phyloP scores from a whole-genome alignment of 768 basidiomycete species.

The Pleurotus pulmonarius region DNA sequence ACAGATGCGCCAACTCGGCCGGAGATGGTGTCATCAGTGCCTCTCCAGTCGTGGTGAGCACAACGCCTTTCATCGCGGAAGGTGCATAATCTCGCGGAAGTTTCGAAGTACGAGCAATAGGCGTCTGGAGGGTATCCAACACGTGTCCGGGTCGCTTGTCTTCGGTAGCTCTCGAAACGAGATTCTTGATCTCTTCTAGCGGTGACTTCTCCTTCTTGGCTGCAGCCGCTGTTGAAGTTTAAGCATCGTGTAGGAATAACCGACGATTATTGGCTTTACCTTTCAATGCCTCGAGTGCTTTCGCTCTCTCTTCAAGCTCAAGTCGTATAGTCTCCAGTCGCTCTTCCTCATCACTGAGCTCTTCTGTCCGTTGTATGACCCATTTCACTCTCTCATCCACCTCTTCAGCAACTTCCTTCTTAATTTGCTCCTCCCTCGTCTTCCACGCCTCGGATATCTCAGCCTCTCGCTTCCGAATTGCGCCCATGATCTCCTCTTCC shows the following conservation, averaged over 20 bases:
- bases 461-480: slow-evolving; percentile 59
- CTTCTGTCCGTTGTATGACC: slow-evolving; percentile 41
- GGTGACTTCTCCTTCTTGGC: slow-evolving; percentile 54
- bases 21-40: slow-evolving; percentile 68
- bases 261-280: slow-evolving; percentile 13
- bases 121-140: slow-evolving; percentile 45
- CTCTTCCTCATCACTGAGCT: slow-evolving; percentile 47
- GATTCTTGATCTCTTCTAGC: slow-evolving; percentile 74
- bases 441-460: slow-evolving; percentile 63
- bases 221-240: slow-evolving; percentile 9
- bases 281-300: slow-evolving; percentile 45
- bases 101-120: slow-evolving; percentile 36
- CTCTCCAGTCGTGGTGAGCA: slow-evolving; percentile 78
- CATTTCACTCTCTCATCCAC: slow-evolving; percentile 47
- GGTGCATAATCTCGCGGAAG: slow-evolving; percentile 26
- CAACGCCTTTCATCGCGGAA: slow-evolving; percentile 73
- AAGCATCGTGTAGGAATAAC: too few relatives aligned
- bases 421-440: slow-evolving; percentile 45
- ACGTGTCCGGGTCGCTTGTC: slow-evolving; percentile 10
- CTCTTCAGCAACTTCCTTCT: slow-evolving; percentile 44
- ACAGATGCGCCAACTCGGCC: slow-evolving; percentile 60
- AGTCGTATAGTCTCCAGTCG: slow-evolving; percentile 16
- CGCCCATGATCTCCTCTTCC: slow-evolving; percentile 70
- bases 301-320: slow-evolving; percentile 40
- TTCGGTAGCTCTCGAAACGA: slow-evolving; percentile 38